Conservation (phyloP, 2,329 filamentous ascomycete genomes). For the Plenodomus tracheiphilus region DNA sequence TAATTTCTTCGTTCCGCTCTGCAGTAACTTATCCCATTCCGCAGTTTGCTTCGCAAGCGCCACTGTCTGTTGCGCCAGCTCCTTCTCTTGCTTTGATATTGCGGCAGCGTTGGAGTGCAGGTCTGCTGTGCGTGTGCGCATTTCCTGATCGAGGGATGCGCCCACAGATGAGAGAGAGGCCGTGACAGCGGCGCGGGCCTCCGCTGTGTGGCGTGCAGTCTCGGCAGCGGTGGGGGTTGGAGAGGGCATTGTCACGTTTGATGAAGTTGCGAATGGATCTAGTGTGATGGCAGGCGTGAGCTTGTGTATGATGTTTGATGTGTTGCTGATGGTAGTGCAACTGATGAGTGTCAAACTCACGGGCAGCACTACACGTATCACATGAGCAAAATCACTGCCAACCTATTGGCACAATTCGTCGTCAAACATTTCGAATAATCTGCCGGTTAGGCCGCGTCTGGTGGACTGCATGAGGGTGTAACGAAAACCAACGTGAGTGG, state of each 20-base stretch:
- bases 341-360: not conserved
- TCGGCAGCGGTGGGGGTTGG: conserved; percentile 23
- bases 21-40: conserved; percentile 65
- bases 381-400: not conserved
- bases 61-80: conserved; percentile 63
- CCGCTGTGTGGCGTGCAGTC: conserved; percentile 44
- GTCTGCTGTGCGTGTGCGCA: conserved; percentile 68
- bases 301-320: not conserved
- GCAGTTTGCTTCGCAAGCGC: conserved; percentile 66
- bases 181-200: conserved; percentile 56
- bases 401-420: not conserved
- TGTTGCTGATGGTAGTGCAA: not conserved
- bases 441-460: conserved; percentile 9
- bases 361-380: not conserved
- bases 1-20: conserved; percentile 64
- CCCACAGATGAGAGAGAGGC: conserved; percentile 60
- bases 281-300: not conserved
- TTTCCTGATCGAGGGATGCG: conserved; percentile 69
- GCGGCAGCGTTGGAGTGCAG: conserved; percentile 70
- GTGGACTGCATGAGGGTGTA: conserved; percentile 26
- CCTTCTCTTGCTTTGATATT: conserved; percentile 68
- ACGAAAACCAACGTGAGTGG: conserved; percentile 29
- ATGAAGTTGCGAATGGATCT: not conserved
- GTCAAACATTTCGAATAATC: conserved; percentile 7
- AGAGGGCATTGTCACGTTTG: conserved; percentile 29